phyloP scores from a whole-genome alignment of 768 basidiomycete genomes.

The Trametes cubensis region DNA sequence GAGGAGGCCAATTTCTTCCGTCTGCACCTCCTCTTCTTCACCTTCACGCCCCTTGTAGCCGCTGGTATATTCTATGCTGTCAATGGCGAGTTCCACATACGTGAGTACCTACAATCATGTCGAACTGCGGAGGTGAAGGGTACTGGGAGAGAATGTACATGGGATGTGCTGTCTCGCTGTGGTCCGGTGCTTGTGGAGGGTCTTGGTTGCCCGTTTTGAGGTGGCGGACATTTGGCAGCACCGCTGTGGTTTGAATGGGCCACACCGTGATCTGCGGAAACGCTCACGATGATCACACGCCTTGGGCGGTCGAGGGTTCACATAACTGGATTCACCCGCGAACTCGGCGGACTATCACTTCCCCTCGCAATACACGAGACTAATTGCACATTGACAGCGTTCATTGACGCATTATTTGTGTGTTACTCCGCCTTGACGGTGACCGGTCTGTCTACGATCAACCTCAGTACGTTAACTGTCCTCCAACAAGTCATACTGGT shows the following conservation, averaged over 20 bases:
- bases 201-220: no score
- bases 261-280: neutral
- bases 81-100: conserved; percentile 51
- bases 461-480: conserved; percentile 50
- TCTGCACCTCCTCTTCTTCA: conserved; percentile 52
- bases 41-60: conserved; percentile 58
- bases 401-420: conserved; percentile 61
- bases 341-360: no score
- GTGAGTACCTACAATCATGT: conserved; percentile 15
- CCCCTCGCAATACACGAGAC: no score
- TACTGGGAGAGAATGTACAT: neutral
- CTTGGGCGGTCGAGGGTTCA: no score
- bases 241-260: conserved; percentile 4
- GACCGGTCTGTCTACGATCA: conserved; percentile 45
- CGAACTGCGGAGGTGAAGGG: neutral
- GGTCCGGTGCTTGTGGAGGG: no score
- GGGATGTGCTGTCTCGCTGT: no score
- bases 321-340: no score
- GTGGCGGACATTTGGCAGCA: neutral
- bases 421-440: conserved; percentile 62
- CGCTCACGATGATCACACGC: neutral
- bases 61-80: conserved; percentile 67
- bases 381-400: conserved; percentile 36
- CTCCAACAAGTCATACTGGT: conserved; percentile 56
- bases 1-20: conserved; percentile 54